Base-by-base conservation (phyloP, 176 grass and related monocot genomes). In the Bonia amplexicaulis region DNA sequence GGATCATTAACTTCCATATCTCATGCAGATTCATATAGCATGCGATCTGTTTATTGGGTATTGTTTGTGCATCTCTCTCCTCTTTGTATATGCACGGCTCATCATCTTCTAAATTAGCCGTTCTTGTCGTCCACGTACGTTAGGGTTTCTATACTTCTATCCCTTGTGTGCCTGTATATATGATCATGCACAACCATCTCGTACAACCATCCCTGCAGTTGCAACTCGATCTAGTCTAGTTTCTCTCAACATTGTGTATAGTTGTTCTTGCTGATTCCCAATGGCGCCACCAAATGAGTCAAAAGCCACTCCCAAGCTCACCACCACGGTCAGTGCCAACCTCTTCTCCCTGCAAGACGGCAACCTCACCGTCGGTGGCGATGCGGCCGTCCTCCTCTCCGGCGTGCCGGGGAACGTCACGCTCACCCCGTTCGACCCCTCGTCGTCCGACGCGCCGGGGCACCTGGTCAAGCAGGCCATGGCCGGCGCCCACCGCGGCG, bases 401-500 rank as follows among this genome's bases (percentile, higher is more conserved):
- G 87, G 77, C 58, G 85, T 94, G 29, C 91, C 91, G 6, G 48
- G 33, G 25, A 90, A 90, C 45, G 81, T 97, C 40, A 74, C 82
- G 3, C 71, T 92, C 37, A 76, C 85, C 35, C 88, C 53, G 12
- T 40, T 82, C 64, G 63, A 20, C 59, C 13, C n/a, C 23, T 9
- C 0, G 0, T 1, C 76, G 2, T 31, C 26, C 1, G 23, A 17
- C 39, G 71, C 51, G 27, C 71, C 71, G 15, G 22, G 0, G n/a
- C 67, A 45, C 16, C 46, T 87, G n/a, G 33, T 20, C 15, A 5
- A 15, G 3, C 77, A 41, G 9, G 59, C 47, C 48, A 6, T n/a
- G 35, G 16, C 35, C 44, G 17, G 37, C 40, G 55, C 49, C 3
- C 9, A 1, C 17, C 59, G 80, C 26, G 77, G 85, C 70, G 83